These are phyloP conservation scores for Diaporthe sp. DNA, from an alignment of 2,329 filamentous ascomycete species.

Conservation along the genomic window DNA sequence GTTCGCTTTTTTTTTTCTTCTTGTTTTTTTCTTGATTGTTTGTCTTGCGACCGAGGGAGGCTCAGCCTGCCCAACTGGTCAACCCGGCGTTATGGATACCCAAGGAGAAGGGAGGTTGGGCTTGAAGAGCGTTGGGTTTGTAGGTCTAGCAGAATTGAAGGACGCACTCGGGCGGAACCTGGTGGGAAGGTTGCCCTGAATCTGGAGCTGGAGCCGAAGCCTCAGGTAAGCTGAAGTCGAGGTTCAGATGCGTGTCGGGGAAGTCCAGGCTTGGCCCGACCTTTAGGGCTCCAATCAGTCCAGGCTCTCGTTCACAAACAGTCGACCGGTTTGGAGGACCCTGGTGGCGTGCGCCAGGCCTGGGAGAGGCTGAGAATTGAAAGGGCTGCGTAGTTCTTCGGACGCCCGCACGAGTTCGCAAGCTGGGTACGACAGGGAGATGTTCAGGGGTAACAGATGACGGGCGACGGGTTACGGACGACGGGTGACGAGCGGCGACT, in stretches of 20 bases:
- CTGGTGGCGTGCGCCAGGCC: neutral
- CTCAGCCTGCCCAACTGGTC: slow-evolving; percentile 3
- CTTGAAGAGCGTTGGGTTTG: neutral
- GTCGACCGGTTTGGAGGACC: neutral
- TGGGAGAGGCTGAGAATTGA: slow-evolving; percentile 8
- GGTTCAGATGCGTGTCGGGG: slow-evolving; percentile 7
- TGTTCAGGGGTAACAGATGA: slow-evolving; percentile 10
- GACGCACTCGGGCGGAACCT: slow-evolving; percentile 12
- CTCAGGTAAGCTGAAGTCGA: slow-evolving; percentile 15
- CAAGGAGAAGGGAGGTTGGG: neutral
- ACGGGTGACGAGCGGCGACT: slow-evolving; percentile 8
- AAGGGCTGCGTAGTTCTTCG: neutral
- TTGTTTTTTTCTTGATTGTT: neutral
- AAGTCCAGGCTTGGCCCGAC: slow-evolving; percentile 29
- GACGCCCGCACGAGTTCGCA: slow-evolving; percentile 6
- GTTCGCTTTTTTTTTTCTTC: neutral
- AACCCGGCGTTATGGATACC: neutral
- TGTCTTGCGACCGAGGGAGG: neutral
- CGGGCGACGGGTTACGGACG: slow-evolving; percentile 11
- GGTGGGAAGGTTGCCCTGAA: neutral
- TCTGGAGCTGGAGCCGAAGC: slow-evolving; percentile 8
- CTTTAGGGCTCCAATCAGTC: neutral
- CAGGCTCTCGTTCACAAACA: neutral
- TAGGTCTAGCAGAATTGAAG: neutral
- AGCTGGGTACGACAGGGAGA: neutral